Percentiles rank a stretch among this genome's conserved stretches.
These are phyloP conservation scores for Aspergillus neotritici DNA, from an alignment of 2,329 filamentous ascomycete species.

Conservation along the genomic window DNA sequence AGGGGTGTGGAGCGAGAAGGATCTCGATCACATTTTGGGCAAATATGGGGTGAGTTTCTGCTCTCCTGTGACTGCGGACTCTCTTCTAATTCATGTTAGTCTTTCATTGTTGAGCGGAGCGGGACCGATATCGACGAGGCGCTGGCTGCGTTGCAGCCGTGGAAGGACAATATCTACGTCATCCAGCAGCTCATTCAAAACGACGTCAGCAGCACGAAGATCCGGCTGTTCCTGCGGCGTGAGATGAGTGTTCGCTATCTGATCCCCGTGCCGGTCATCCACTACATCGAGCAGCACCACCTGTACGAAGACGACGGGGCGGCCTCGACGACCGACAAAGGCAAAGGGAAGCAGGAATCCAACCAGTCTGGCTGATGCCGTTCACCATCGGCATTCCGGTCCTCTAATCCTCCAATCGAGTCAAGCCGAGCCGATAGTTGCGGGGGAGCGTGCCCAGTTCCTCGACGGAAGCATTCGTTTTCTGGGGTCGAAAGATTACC, in stretches of 20 bases:
- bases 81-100: conserved; percentile 29
- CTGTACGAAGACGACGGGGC: conserved; percentile 55
- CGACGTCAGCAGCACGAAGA: conserved; percentile 76
- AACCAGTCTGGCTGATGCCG: conserved; percentile 22
- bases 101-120: conserved; percentile 79
- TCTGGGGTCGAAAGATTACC: too few relatives aligned
- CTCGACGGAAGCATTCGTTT: too few relatives aligned
- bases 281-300: conserved; percentile 64
- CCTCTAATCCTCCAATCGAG: not conserved
- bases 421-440: not conserved
- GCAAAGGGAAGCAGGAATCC: conserved; percentile 25
- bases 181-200: conserved; percentile 85
- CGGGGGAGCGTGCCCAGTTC: not conserved
- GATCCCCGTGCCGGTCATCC: conserved; percentile 67
- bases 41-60: conserved; percentile 59
- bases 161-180: conserved; percentile 79
- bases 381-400: not conserved
- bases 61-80: not conserved
- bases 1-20: conserved; percentile 74
- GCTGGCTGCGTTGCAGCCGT: conserved; percentile 71
- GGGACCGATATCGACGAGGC: conserved; percentile 88
- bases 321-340: conserved; percentile 28
- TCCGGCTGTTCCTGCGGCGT: conserved; percentile 70
- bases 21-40: conserved; percentile 82
- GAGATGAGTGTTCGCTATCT: conserved; percentile 77